These are phyloP conservation scores for Bocquillonia castaneifolia DNA, from an alignment of 441 rosid genomes.

Conservation along the genomic window DNA sequence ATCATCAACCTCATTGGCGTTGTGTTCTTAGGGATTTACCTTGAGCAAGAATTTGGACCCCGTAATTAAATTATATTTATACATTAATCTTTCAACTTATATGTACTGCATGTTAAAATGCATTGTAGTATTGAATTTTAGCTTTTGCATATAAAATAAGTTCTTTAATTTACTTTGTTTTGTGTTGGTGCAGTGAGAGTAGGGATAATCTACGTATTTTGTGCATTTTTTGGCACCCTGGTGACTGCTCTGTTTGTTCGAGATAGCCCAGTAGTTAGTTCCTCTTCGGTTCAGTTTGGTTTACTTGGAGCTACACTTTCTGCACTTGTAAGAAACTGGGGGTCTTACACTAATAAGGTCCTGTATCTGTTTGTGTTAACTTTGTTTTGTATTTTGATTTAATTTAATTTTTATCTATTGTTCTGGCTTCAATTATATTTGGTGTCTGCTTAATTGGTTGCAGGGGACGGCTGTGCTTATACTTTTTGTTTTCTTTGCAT, in stretches of 20 bases:
- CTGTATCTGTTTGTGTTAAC: conserved; percentile 1
- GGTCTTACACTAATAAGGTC: conserved; percentile 58
- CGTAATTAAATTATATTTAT: no score
- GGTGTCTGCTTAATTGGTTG: conserved; percentile 14
- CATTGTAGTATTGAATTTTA: no score
- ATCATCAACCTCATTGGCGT: conserved; percentile 48
- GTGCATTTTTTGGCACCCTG: conserved; percentile 60
- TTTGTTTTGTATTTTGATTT: background rate
- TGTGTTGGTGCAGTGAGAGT: conserved; percentile 51
- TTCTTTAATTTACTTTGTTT: conserved; percentile 8
- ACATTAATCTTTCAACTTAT: no score
- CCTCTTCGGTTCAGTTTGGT: conserved; percentile 66
- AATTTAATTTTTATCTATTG: background rate
- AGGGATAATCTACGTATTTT: conserved; percentile 62
- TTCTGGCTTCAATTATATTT: background rate
- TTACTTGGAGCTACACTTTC: conserved; percentile 73
- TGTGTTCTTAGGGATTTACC: conserved; percentile 56
- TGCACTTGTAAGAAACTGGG: conserved; percentile 61
- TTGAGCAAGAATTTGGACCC: conserved; percentile 80
- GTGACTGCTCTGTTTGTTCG: conserved; percentile 54
- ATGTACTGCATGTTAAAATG: no score
- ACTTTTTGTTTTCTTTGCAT: conserved; percentile 36
- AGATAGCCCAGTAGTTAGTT: conserved; percentile 56
- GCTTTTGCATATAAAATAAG: background rate
- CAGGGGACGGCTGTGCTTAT: conserved; percentile 60